phyloP scores from a whole-genome alignment of 495 filamentous ascomycete species.

The Amphirosellinia nigrospora region DNA sequence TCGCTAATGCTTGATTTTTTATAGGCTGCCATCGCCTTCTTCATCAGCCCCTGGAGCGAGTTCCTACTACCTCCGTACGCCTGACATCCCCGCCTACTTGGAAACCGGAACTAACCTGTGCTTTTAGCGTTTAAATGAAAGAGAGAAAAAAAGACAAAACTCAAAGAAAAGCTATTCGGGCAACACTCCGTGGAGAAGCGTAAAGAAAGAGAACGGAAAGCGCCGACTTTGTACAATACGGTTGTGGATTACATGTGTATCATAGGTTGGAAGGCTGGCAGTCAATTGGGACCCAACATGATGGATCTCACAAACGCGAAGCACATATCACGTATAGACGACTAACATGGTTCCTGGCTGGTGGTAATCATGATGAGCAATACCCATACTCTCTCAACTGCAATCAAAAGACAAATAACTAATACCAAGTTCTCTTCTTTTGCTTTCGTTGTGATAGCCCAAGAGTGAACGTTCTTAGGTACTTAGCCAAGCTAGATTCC shows the following conservation, averaged over 20 bases:
- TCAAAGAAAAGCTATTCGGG: neutral
- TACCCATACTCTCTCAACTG: neutral
- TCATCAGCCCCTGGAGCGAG: constrained; percentile 76
- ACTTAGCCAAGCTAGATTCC: too few species aligned
- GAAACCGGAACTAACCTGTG: neutral
- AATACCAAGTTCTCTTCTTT: constrained; percentile 2
- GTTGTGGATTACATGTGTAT: constrained; percentile 2
- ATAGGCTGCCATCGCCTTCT: constrained; percentile 77
- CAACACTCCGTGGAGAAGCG: neutral
- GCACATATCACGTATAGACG: constrained; percentile 15
- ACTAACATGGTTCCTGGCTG: neutral
- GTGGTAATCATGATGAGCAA: neutral
- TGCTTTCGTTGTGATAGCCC: neutral
- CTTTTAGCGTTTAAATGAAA: constrained; percentile 6
- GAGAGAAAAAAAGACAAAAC: neutral
- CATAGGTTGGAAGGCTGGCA: constrained; percentile 5
- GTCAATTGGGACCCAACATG: neutral
- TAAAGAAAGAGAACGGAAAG: neutral
- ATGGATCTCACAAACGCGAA: constrained; percentile 1
- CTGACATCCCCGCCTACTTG: neutral
- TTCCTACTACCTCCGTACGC: constrained; percentile 71
- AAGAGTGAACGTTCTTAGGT: neutral
- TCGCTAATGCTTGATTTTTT: constrained; percentile 8
- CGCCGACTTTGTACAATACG: constrained; percentile 22
- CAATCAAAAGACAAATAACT: neutral